Conservation (phyloP, 345 rosid genomes). For the Psidium friedrichsthalianum region DNA sequence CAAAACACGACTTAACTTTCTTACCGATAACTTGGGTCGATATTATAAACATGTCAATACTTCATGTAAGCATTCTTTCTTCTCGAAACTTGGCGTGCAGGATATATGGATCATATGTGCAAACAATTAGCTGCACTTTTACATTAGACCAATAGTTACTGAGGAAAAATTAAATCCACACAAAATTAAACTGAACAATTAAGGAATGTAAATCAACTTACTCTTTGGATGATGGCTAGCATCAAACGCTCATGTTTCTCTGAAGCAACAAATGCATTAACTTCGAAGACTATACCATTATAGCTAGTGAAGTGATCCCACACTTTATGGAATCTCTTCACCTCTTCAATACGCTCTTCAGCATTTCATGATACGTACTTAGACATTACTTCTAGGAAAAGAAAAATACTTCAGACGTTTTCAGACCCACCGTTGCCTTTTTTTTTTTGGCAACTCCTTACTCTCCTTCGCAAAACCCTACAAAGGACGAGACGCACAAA, state of each 20-base stretch:
- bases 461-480: background rate
- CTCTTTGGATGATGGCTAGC: background rate
- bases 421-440: background rate
- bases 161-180: background rate
- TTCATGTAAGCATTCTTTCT: background rate
- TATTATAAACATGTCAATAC: background rate
- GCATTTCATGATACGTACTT: background rate
- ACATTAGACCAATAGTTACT: background rate
- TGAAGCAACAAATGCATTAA: background rate
- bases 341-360: background rate
- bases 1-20: background rate
- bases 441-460: background rate
- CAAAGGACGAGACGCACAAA: background rate
- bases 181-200: background rate
- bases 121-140: background rate
- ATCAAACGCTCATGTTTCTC: background rate
- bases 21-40: background rate
- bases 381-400: background rate
- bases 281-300: background rate
- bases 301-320: background rate
- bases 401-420: background rate
- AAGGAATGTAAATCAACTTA: background rate
- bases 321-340: background rate
- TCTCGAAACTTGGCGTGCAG: background rate
- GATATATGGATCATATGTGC: background rate